A percentile compares a stretch with the other conserved stretches of the same genome.
Evolutionary conservation across 1,284 basidiomycete genomes (phyloP).

Genomic region (Anthracocystis walkeri): DNA sequence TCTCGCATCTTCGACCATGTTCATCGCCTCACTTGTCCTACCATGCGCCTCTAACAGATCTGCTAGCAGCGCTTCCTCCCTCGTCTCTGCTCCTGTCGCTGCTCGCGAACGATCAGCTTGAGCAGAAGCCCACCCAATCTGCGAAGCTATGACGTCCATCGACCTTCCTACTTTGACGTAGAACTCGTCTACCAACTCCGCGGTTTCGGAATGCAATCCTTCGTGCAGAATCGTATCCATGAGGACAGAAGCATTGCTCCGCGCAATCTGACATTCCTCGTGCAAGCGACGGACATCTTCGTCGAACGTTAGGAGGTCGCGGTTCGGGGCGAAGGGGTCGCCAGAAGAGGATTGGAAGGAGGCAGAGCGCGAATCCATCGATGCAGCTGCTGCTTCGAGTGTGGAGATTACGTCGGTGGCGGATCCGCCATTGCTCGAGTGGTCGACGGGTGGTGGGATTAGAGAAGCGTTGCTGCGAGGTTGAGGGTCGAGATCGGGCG

Average conservation of each 20-base stretch:
- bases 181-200: conserved; percentile 44
- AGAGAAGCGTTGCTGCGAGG: not conserved
- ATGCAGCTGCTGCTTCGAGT: conserved; percentile 33
- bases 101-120: conserved; percentile 38
- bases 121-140: conserved; percentile 58
- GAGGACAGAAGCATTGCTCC: conserved; percentile 50
- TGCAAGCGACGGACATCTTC: conserved; percentile 57
- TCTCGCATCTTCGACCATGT: conserved; percentile 46
- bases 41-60: conserved; percentile 59
- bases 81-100: conserved; percentile 25
- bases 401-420: conserved; percentile 23
- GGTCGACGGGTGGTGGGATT: not conserved
- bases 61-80: conserved; percentile 52
- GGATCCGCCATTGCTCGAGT: not conserved
- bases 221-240: conserved; percentile 47
- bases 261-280: conserved; percentile 58
- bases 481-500: not conserved
- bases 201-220: conserved; percentile 28
- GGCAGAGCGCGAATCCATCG: conserved; percentile 17
- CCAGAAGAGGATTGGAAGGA: conserved; percentile 6
- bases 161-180: conserved; percentile 39
- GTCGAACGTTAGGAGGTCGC: conserved; percentile 24
- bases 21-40: conserved; percentile 30
- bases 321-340: not conserved
- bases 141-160: conserved; percentile 48